These are phyloP conservation scores for Cytospora schulzeri DNA, from an alignment of 2,329 filamentous ascomycete genomes.

Conservation along the genomic window DNA sequence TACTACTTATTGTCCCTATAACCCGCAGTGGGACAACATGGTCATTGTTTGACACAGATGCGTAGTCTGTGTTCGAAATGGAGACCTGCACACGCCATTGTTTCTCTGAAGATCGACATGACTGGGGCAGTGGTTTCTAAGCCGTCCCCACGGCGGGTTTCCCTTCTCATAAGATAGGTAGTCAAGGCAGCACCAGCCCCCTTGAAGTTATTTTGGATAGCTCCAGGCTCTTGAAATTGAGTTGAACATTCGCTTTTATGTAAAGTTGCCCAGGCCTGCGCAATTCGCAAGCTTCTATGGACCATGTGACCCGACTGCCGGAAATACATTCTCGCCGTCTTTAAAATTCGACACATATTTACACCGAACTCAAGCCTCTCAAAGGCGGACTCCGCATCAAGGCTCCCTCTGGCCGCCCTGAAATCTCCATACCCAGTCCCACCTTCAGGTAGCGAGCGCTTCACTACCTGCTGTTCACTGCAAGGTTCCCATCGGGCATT, in stretches of 20 bases:
- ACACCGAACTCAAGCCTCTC: constrained; percentile 12
- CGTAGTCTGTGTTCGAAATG: too few species aligned
- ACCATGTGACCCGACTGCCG: constrained; percentile 5
- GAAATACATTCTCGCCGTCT: constrained; percentile 2
- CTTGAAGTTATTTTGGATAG: not conserved
- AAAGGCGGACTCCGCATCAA: not conserved
- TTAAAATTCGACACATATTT: constrained; percentile 8
- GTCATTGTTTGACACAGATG: too few species aligned
- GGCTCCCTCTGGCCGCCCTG: not conserved
- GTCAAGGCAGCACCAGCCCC: not conserved
- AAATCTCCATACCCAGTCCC: not conserved
- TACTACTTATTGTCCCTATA: too few species aligned
- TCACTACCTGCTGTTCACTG: not conserved
- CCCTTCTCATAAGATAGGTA: not conserved
- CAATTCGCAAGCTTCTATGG: constrained; percentile 9
- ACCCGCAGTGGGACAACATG: too few species aligned
- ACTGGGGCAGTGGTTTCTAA: too few species aligned
- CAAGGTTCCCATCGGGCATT: not conserved
- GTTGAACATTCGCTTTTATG: constrained; percentile 15
- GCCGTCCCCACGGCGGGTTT: too few species aligned
- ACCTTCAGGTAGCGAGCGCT: not conserved
- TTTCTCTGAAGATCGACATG: too few species aligned
- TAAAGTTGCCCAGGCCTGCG: constrained; percentile 1
- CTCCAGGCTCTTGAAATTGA: not conserved
- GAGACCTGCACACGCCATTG: too few species aligned